phyloP scores from a whole-genome alignment of 1,284 basidiomycete genomes.

The Fomitopsis palustris region DNA sequence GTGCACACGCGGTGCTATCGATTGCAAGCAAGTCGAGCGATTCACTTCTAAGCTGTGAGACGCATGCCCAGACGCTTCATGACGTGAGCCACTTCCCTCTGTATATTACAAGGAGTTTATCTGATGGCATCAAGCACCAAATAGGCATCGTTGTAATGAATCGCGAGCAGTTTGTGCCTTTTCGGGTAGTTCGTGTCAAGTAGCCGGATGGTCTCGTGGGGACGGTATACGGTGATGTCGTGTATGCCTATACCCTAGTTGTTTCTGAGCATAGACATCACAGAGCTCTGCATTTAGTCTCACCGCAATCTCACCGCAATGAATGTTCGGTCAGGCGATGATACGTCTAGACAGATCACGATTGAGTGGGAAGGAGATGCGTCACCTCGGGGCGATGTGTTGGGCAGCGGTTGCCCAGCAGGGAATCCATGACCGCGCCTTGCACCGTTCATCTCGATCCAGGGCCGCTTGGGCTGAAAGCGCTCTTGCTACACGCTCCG shows the following conservation, averaged over 20 bases:
- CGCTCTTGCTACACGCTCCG: neutral
- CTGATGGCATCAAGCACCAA: neutral
- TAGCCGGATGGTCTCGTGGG: neutral
- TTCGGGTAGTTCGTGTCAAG: neutral
- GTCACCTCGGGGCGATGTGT: no score
- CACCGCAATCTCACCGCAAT: neutral
- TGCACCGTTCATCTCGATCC: neutral
- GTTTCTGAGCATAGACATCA: neutral
- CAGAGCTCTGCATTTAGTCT: neutral
- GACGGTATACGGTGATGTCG: neutral
- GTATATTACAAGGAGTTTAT: neutral
- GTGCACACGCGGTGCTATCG: constrained; percentile 35
- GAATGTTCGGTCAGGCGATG: no score
- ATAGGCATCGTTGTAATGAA: neutral
- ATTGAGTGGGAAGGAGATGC: no score
- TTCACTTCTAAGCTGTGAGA: constrained; percentile 26
- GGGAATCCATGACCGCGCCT: neutral
- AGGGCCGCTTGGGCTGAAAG: neutral
- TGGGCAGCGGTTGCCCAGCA: no score
- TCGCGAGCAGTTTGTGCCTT: neutral
- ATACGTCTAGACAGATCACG: no score
- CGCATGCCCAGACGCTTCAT: neutral
- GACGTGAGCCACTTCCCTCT: constrained; percentile 10
- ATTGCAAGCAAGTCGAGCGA: constrained; percentile 34
- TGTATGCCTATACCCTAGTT: neutral